Evolutionary conservation across 2,329 filamentous ascomycete genomes (phyloP).

Genomic region (Penicillium psychrosexuale): DNA sequence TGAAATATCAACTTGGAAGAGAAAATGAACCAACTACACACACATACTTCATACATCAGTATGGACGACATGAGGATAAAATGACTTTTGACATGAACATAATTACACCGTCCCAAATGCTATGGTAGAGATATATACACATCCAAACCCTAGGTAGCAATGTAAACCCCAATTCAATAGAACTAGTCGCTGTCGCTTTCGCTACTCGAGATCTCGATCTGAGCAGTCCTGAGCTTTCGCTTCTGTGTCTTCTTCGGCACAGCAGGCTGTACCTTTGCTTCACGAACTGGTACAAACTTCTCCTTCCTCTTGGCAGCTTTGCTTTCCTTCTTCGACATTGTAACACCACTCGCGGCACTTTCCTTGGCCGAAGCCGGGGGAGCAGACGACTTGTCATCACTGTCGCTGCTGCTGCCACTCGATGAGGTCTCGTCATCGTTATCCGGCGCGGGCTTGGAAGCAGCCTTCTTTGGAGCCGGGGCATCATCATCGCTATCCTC

Average conservation of each 20-base stretch:
- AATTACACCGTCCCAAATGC: conserved; percentile 13
- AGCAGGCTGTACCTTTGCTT: background rate
- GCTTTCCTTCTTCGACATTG: conserved; percentile 9
- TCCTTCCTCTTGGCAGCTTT: conserved; percentile 8
- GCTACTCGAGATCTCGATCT: conserved; percentile 27
- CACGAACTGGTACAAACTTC: conserved; percentile 6
- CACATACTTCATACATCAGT: background rate
- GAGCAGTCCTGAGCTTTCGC: conserved; percentile 23
- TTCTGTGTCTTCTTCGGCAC: conserved; percentile 28
- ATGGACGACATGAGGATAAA: conserved; percentile 1
- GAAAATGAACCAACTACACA: background rate
- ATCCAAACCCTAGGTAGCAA: conserved; percentile 3
- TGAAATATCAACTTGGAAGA: background rate
- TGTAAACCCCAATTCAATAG: background rate
- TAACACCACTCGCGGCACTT: background rate
- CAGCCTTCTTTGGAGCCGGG: conserved; percentile 20
- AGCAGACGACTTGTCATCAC: conserved; percentile 18
- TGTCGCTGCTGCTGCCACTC: conserved; percentile 21
- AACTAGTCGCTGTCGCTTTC: conserved; percentile 26
- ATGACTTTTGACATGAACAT: conserved; percentile 10
- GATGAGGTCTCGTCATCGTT: conserved; percentile 20
- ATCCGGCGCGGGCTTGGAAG: conserved; percentile 9
- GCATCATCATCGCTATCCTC: conserved; percentile 27
- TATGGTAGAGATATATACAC: conserved; percentile 19
- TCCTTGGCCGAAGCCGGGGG: conserved; percentile 4